Percentiles rank a stretch among this genome's conserved stretches.
Conservation (phyloP, 352 stramenopile genomes). For the Pythium rhizo-oryzae region DNA sequence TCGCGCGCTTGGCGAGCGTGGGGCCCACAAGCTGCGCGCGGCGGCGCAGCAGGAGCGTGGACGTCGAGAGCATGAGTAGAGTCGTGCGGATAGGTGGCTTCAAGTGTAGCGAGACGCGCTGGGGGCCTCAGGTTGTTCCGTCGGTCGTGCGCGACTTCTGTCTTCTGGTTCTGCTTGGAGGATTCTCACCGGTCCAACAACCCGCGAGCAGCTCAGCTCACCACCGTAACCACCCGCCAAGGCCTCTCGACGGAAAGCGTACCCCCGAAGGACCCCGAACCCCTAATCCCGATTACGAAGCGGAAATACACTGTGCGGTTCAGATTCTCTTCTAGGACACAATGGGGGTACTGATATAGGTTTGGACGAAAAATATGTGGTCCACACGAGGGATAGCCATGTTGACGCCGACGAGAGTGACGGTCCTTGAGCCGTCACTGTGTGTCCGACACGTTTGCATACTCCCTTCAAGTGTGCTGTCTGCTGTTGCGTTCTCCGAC, state of each 20-base stretch:
- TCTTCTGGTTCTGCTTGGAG: slow-evolving; percentile 24
- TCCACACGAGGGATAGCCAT: slow-evolving; percentile 5
- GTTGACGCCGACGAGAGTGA: slow-evolving; percentile 26
- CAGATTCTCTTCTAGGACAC: slow-evolving; percentile 6
- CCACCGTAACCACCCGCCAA: not conserved
- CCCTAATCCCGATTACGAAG: not conserved
- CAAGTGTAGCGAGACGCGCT: not conserved
- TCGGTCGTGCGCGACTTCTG: slow-evolving; percentile 4
- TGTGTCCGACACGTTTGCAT: slow-evolving; percentile 14
- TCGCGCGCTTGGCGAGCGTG: slow-evolving; percentile 6
- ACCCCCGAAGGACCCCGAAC: not conserved
- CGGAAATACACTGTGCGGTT: slow-evolving; percentile 12
- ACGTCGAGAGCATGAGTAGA: slow-evolving; percentile 20
- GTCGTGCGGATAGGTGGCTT: no score
- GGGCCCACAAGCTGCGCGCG: slow-evolving; percentile 3
- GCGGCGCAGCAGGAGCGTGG: slow-evolving; percentile 21
- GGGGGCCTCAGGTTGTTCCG: slow-evolving; percentile 17
- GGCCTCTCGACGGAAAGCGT: not conserved
- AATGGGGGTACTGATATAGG: slow-evolving; percentile 10
- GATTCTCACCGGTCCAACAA: not conserved
- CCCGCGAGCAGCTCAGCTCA: slow-evolving; percentile 3
- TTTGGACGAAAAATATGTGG: slow-evolving; percentile 4
- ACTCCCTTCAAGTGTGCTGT: slow-evolving; percentile 29
- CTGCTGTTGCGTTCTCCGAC: slow-evolving; percentile 25
- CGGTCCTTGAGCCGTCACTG: slow-evolving; percentile 16